Evolutionary conservation across 805 yeast species (phyloP).

Genomic region (Barnettozyma wickerhamii): DNA sequence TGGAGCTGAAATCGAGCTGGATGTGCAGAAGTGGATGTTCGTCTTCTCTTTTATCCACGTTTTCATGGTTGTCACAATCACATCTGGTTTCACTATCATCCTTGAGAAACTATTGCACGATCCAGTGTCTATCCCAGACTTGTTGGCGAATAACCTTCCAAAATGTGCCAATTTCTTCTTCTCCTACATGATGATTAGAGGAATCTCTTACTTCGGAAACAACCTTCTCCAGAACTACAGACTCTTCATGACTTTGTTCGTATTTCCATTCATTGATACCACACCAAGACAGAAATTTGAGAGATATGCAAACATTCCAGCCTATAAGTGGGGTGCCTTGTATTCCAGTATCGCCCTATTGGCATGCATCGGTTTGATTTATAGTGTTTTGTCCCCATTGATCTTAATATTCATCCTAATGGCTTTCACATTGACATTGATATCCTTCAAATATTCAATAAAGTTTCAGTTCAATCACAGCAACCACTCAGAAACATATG

Average conservation of each 20-base stretch:
- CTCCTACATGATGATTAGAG: slow-evolving; percentile 70
- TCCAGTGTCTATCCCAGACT: slow-evolving; percentile 67
- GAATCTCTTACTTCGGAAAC: slow-evolving; percentile 71
- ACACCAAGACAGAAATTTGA: slow-evolving; percentile 60
- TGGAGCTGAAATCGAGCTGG: slow-evolving; percentile 59
- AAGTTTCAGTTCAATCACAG: slow-evolving; percentile 49
- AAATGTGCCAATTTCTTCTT: slow-evolving; percentile 84
- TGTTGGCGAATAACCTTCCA: slow-evolving; percentile 76
- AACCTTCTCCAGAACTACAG: slow-evolving; percentile 57
- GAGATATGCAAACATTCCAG: slow-evolving; percentile 39
- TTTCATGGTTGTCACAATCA: slow-evolving; percentile 78
- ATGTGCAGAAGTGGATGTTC: slow-evolving; percentile 74
- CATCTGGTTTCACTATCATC: slow-evolving; percentile 69
- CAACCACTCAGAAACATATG: slow-evolving; percentile 61
- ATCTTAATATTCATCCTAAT: slow-evolving; percentile 58
- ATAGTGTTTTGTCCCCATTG: slow-evolving; percentile 75
- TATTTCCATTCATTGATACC: slow-evolving; percentile 34
- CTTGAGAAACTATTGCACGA: slow-evolving; percentile 57
- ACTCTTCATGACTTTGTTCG: slow-evolving; percentile 37
- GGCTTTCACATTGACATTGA: slow-evolving; percentile 50
- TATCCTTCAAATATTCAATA: slow-evolving; percentile 69
- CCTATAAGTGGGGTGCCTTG: slow-evolving; percentile 70
- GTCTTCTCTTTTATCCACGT: slow-evolving; percentile 76
- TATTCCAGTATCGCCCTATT: slow-evolving; percentile 76
- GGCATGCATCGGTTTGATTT: slow-evolving; percentile 74